Evolutionary conservation across 768 basidiomycete genomes (phyloP).

Genomic region (Suillus decipiens): DNA sequence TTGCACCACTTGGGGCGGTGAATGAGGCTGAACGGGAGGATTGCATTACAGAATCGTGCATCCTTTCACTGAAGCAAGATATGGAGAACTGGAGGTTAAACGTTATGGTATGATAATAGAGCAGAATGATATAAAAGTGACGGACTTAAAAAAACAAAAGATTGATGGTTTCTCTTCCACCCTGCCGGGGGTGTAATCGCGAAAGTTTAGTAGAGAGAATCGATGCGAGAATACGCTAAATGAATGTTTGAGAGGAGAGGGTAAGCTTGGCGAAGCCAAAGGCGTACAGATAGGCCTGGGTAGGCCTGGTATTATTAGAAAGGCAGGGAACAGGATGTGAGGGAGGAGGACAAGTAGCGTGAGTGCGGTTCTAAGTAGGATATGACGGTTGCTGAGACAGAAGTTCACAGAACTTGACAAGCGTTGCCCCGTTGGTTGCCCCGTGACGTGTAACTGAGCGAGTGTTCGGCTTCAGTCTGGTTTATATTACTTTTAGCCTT

Average conservation of each 20-base stretch:
- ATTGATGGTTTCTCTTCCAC: not conserved
- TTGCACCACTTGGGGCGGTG: constrained; percentile 15
- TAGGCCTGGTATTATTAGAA: not conserved
- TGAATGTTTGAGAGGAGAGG: not conserved
- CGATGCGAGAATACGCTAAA: not conserved
- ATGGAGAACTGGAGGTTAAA: constrained; percentile 8
- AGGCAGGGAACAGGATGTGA: not conserved
- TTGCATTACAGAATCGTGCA: constrained; percentile 28
- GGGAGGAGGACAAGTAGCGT: constrained; percentile 5
- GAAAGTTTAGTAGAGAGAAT: not conserved
- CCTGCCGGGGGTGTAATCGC: not conserved
- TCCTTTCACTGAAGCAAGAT: constrained; percentile 13
- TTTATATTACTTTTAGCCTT: constrained; percentile 5
- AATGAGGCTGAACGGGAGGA: constrained; percentile 20
- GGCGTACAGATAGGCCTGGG: not conserved
- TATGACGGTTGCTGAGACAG: constrained; percentile 4
- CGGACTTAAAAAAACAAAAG: not conserved
- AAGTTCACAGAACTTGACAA: constrained; percentile 7
- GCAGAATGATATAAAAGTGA: not conserved
- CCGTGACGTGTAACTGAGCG: constrained; percentile 9
- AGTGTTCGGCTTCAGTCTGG: not conserved
- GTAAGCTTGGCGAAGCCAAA: not conserved
- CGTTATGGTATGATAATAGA: constrained; percentile 4
- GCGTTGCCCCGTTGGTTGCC: constrained; percentile 1
- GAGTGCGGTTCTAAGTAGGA: constrained; percentile 9